Evolutionary conservation across 345 rosid genomes (phyloP), one percentile per base, ranked within the genome.

Genomic region (Populus nigra): DNA sequence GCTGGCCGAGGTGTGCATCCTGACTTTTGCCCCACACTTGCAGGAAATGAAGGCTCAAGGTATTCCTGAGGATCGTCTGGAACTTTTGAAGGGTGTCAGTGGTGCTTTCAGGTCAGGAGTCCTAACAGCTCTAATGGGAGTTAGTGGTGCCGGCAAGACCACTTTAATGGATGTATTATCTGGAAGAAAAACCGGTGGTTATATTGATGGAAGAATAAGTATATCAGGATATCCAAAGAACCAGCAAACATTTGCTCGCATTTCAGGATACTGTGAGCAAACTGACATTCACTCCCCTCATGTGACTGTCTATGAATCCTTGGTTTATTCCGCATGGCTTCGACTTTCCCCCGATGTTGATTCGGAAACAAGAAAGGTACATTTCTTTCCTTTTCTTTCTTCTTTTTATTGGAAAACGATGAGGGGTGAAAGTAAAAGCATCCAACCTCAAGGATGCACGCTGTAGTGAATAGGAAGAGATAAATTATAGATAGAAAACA

Each of bases 61-160:
- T 20, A 55, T 88, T 65, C 67, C 35, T 0, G 91, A 87, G 71
- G 88, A 87, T n/a, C 78, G 82, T 55, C 80, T 91, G 36, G 88
- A 84, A 33, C 91, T 91, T 80, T 75, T 91, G 74, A 91, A 87
- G 73, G 89, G 94, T 15, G 90, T 89, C 41, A 89, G 79, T 68
- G 94, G 92, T 20, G 86, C 91, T 62, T 91, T 91, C 69, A 87
- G 91, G 81, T 89, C 94, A 9, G 92, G 94, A 45, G 88, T 91
- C 69, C 85, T 91, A 35, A 88, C 91, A 13, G 92, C 94, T 59
- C 79, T 91, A 23, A 91, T 91, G 92, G 94, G 94, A 6, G 78
- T 91, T 53, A 89, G 92, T 47, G 94, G 94, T 4, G 92, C 92
- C 50, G 92, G 94, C 16, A 91, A 91, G 73, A 91, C 94, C 73